Evolutionary conservation across 352 stramenopile species (phyloP), one percentile per base, ranked within the genome.

Genomic region (Sclerospora graminicola): DNA sequence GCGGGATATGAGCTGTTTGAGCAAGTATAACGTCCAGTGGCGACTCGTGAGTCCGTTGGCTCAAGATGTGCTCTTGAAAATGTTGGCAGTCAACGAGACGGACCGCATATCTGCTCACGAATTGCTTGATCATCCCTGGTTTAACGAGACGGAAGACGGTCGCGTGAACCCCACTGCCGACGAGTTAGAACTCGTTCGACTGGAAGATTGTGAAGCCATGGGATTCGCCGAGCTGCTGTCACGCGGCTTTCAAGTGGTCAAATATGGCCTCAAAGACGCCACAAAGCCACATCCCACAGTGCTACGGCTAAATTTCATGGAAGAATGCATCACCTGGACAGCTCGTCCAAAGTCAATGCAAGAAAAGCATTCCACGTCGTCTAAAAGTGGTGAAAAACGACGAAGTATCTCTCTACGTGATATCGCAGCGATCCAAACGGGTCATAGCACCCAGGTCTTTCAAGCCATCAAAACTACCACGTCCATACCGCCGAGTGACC

Each of bases 1-100:
- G 16, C 75, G 75, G 8, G 75, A 90, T 57, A 88, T 90, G 78
- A 85, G 75, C 43, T 90, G 78, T 30, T 48, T 90, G 14, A 65
- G 60, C 37, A 56, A 29, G 2, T 64, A 65, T 14, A 88, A 83
- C 21, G 45, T 63, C 0, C 67, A 81, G 39, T 87, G 78, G 78
- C 66, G 53, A 11, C 48, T 49, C 2, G 64, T 88, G 15, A 84
- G 60, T 15, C 51, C 49, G 0, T 32, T 70, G 23, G 78, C 69
- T 13, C 73, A 90, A 56, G 69, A 88, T 14, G 67, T 67, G 8
- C 49, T 90, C 8, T 38, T 82, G 7, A 54, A 66, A 18, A 85
- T 90, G 66, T 57, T 90, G 2, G 56, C 29, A 8, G 46, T 41
- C 10, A 60, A 66, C 32, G 69, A 79, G 7, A 45, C 51, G 9